Base-by-base conservation (phyloP, 306 rosid species). In the Dalbergia cochinchinensis region DNA sequence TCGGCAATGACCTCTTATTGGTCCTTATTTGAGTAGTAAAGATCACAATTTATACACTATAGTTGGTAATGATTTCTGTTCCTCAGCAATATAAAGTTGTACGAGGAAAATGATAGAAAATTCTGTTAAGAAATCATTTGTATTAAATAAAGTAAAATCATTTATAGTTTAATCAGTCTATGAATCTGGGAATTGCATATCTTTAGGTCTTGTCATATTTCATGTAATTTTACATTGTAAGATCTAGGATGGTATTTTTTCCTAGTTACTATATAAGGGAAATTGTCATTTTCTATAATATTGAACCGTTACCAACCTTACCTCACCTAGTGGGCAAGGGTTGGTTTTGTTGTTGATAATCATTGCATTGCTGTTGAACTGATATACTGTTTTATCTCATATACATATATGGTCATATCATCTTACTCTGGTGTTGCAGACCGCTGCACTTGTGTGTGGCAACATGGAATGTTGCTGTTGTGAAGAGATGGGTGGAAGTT, bases 391-490 rank as follows among this genome's bases (percentile, higher is more conserved):
- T 57, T 83, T 71, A 54, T 59, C 39, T 78, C 22, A 3, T 39
- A 47, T 48, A 85, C 71, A 74, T 54, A 20, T 20, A 67, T 78
- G 62, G 65, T 73, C 73, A 65, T 53, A 67, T 11, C 16, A 8
- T 80, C 74, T 67, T 78, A 47, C 59, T 85, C 70, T 85, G 83
- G 41, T 85, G 54, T 84, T 77, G 54, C 90, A 95, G 99, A 69
- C 99, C 99, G 20, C 80, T 95, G 88, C 99, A 95, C 86, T 86
- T 91, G 90, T 95, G 98, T 77, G 98, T 95, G 85, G 90, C 85
- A 82, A 93, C 97, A 19, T 93, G 97, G 97, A 95, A 95, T 82
- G 98, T 93, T 33, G 86, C 94, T 69, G 98, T 95, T 82, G 97
- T 93, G 58, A 93, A 89, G 90, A 93, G 90, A 87, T 95, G 99